A percentile compares a stretch with the other conserved stretches of the same genome.
These are phyloP conservation scores for Piper betle DNA, from an alignment of 164 flowering plant genomes.

Conservation along the genomic window DNA sequence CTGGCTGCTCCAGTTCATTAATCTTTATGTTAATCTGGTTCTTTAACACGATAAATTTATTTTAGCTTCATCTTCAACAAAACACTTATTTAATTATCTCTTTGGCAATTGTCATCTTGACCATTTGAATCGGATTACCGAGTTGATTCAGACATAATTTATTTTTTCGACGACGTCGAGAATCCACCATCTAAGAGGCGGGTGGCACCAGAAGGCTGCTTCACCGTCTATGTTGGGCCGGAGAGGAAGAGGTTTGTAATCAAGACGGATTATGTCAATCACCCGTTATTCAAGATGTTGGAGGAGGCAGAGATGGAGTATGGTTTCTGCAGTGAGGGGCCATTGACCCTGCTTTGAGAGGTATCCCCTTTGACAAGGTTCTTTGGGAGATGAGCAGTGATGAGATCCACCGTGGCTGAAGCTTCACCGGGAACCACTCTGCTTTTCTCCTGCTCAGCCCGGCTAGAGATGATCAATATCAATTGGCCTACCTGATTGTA, in stretches of 20 bases:
- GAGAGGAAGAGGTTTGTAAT: conserved; percentile 39
- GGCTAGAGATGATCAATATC: too few relatives aligned
- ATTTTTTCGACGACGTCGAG: not conserved
- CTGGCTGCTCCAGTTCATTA: too few relatives aligned
- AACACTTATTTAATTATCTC: too few relatives aligned
- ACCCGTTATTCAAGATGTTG: conserved; percentile 45
- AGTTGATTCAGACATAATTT: too few relatives aligned
- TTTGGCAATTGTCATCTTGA: too few relatives aligned
- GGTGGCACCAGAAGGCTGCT: conserved; percentile 42
- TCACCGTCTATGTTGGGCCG: conserved; percentile 46
- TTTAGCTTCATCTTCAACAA: too few relatives aligned
- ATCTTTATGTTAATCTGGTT: too few relatives aligned
- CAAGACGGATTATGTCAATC: conserved; percentile 34
- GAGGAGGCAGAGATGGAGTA: conserved; percentile 55
- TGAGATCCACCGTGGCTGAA: conserved; percentile 14
- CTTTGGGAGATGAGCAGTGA: conserved; percentile 32
- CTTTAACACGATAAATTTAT: too few relatives aligned
- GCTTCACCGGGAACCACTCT: conserved; percentile 7
- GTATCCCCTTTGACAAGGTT: conserved; percentile 34
- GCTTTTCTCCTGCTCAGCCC: conserved; percentile 30
- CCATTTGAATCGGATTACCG: too few relatives aligned
- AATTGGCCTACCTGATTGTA: too few relatives aligned
- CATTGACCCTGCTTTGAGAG: conserved; percentile 41
- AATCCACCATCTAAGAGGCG: not conserved
- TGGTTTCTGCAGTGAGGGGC: conserved; percentile 36